phyloP scores from a whole-genome alignment of 2,329 filamentous ascomycete species.

The Clonostachys rosea region DNA sequence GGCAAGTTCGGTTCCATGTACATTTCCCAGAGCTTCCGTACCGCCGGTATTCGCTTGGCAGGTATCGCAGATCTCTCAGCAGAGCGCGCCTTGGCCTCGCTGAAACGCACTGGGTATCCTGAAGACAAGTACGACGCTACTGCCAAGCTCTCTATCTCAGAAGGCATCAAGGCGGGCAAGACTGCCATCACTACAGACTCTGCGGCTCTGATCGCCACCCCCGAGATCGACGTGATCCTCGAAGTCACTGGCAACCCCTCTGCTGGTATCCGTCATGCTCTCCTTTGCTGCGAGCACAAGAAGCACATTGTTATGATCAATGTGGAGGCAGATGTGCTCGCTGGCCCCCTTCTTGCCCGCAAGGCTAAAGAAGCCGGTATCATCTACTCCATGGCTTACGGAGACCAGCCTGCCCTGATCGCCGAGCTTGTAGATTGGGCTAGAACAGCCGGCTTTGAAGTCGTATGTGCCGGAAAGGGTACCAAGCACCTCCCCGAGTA shows the following conservation, averaged over 20 bases:
- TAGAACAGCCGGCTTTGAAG: slow-evolving; percentile 33
- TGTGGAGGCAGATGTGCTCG: slow-evolving; percentile 37
- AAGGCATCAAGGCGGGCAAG: slow-evolving; percentile 31
- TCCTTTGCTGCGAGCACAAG: slow-evolving; percentile 38
- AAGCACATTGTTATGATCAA: slow-evolving; percentile 44
- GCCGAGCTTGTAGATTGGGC: slow-evolving; percentile 36
- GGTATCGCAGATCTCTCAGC: slow-evolving; percentile 35
- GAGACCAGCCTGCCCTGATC: slow-evolving; percentile 37
- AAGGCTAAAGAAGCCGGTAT: slow-evolving; percentile 37
- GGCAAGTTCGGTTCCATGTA: slow-evolving; percentile 43
- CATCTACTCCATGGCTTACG: slow-evolving; percentile 41
- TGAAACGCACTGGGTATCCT: slow-evolving; percentile 33
- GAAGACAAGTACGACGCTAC: slow-evolving; percentile 27
- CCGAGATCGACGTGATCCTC: slow-evolving; percentile 35
- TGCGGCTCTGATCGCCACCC: slow-evolving; percentile 30
- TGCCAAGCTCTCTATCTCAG: slow-evolving; percentile 21
- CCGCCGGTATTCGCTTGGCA: slow-evolving; percentile 32
- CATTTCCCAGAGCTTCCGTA: slow-evolving; percentile 36
- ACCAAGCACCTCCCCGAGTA: slow-evolving; percentile 40
- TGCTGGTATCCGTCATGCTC: slow-evolving; percentile 33
- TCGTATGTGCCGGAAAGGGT: slow-evolving; percentile 37
- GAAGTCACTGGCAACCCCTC: slow-evolving; percentile 36
- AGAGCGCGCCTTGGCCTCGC: slow-evolving; percentile 29
- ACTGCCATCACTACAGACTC: slow-evolving; percentile 36
- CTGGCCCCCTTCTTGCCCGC: slow-evolving; percentile 30